Evolutionary conservation across 176 grass and related monocot species (phyloP), one percentile per base, ranked within the genome.

Genomic region (Rhipidocladum racemiflorum): DNA sequence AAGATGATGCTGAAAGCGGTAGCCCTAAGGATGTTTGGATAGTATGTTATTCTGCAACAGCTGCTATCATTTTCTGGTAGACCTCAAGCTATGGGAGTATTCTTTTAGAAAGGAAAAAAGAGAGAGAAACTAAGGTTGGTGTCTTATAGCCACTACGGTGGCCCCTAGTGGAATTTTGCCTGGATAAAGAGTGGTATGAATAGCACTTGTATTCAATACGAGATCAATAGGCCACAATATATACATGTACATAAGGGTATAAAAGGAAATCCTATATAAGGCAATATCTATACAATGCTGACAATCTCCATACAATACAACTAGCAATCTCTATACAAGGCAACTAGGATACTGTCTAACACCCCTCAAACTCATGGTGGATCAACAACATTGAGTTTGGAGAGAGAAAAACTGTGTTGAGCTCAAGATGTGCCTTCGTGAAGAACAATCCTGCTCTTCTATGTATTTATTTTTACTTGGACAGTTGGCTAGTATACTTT

Each of bases 181-280:
- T 86, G 78, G 83, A 86, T 89, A 82, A 82, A 85, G 62, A 61
- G n/a, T n/a, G n/a, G n/a, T n/a, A n/a, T n/a, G n/a, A n/a, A n/a
- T n/a, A n/a, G n/a, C n/a, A n/a, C n/a, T n/a, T n/a, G n/a, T n/a
- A n/a, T n/a, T n/a, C n/a, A n/a, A n/a, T n/a, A n/a, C n/a, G n/a
- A n/a, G n/a, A n/a, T n/a, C n/a, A n/a, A n/a, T n/a, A n/a, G n/a
- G n/a, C n/a, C n/a, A n/a, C n/a, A n/a, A n/a, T n/a, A n/a, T n/a
- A n/a, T n/a, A n/a, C n/a, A n/a, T n/a, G n/a, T n/a, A n/a, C n/a
- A n/a, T n/a, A n/a, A n/a, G n/a, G n/a, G n/a, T n/a, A n/a, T n/a
- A n/a, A n/a, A n/a, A n/a, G n/a, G n/a, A n/a, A n/a, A n/a, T n/a
- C n/a, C n/a, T n/a, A n/a, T n/a, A n/a, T n/a, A n/a, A n/a, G n/a